These are phyloP conservation scores for Casuarina cunninghamiana DNA, from an alignment of 306 rosid genomes.

Conservation along the genomic window DNA sequence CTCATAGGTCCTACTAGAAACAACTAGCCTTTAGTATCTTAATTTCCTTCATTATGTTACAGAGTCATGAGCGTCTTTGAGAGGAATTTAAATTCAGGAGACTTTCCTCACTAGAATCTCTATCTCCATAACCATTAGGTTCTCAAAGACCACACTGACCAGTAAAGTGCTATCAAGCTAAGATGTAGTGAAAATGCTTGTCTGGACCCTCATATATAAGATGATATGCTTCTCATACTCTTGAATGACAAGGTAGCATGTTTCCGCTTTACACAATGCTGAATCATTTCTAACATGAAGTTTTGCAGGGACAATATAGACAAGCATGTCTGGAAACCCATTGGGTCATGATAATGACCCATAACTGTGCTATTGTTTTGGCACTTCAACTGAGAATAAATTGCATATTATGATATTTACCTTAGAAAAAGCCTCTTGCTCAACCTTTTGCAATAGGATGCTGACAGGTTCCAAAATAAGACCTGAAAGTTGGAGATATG, in stretches of 20 bases:
- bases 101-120: background rate
- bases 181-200: background rate
- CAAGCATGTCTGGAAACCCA: background rate
- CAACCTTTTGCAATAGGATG: constrained; percentile 63
- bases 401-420: constrained; percentile 39
- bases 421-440: constrained; percentile 80
- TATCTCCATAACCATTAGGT: background rate
- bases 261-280: background rate
- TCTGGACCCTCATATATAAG: background rate
- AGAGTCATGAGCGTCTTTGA: background rate
- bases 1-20: constrained; percentile 11
- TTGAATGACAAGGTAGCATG: background rate
- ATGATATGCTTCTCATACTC: background rate
- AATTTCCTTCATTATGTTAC: background rate
- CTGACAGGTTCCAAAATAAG: constrained; percentile 62
- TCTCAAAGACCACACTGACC: background rate
- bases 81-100: constrained; percentile 1
- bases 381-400: constrained; percentile 16
- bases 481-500: constrained; percentile 47
- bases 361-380: background rate
- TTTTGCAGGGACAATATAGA: background rate
- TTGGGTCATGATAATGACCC: background rate
- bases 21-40: background rate
- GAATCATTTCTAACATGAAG: background rate
- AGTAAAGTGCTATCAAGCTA: background rate